A percentile compares a stretch with the other conserved stretches of the same genome.
Evolutionary conservation across 306 rosid species (phyloP).

Genomic region (Cucumis hystrix): DNA sequence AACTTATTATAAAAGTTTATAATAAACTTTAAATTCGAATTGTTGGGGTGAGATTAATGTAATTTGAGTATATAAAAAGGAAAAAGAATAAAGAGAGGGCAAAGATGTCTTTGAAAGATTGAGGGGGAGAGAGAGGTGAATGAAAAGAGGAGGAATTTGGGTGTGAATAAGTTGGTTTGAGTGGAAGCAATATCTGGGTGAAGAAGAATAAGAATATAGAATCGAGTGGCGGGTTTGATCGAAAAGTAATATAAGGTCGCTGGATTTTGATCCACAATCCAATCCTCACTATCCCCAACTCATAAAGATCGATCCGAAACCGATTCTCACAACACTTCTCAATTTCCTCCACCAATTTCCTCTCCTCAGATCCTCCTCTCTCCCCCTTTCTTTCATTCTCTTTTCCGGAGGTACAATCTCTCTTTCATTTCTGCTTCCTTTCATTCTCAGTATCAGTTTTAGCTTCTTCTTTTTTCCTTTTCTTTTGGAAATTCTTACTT

Average conservation of each 20-base stretch:
- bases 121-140: not conserved
- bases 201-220: not conserved
- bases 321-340: not conserved
- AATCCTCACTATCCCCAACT: not conserved
- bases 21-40: too few species aligned
- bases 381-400: constrained; percentile 6
- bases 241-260: not conserved
- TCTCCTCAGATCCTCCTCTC: not conserved
- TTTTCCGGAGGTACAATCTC: not conserved
- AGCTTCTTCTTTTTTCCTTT: too few species aligned
- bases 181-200: not conserved
- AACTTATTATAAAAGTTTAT: too few species aligned
- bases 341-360: not conserved
- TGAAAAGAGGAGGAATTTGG: not conserved
- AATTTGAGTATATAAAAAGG: too few species aligned
- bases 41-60: too few species aligned
- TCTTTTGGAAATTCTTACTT: not conserved
- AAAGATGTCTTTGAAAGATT: not conserved
- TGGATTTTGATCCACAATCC: constrained; percentile 1
- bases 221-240: not conserved
- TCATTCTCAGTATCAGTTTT: not conserved
- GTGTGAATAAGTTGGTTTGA: not conserved
- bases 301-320: constrained; percentile 4
- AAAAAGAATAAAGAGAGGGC: not conserved
- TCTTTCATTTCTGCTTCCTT: not conserved